Percentiles rank a stretch among this genome's conserved stretches.
phyloP scores from a whole-genome alignment of 768 basidiomycete species.

The Leccinum longicurvipes region DNA sequence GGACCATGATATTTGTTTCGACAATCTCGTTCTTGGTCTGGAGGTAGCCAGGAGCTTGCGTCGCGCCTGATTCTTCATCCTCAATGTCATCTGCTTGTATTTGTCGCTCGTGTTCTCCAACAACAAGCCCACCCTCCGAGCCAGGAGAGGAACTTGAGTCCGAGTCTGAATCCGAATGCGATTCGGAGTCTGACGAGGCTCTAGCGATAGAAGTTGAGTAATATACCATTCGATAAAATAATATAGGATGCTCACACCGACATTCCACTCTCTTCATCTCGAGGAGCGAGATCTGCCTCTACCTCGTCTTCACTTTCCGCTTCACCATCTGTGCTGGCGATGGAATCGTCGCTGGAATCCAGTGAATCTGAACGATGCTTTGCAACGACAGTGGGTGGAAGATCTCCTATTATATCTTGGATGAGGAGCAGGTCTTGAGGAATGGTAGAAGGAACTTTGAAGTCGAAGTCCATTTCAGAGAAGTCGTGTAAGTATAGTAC shows the following conservation, averaged over 20 bases:
- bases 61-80: conserved; percentile 49
- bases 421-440: conserved; percentile 78
- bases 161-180: conserved; percentile 35
- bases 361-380: background rate
- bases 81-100: conserved; percentile 34
- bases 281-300: conserved; percentile 53
- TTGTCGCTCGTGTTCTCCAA: conserved; percentile 3
- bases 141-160: conserved; percentile 20
- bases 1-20: conserved; percentile 57
- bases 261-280: conserved; percentile 37
- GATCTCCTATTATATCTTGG: conserved; percentile 54
- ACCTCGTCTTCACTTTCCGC: conserved; percentile 70
- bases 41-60: conserved; percentile 42
- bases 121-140: conserved; percentile 17
- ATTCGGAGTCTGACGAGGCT: conserved; percentile 34
- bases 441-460: conserved; percentile 58
- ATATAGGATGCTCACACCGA: conserved; percentile 19
- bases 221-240: conserved; percentile 7
- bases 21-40: conserved; percentile 69
- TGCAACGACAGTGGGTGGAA: conserved; percentile 3
- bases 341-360: conserved; percentile 41
- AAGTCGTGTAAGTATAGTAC: background rate
- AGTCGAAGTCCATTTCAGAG: conserved; percentile 34
- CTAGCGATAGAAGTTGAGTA: conserved; percentile 21
- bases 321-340: conserved; percentile 51